Evolutionary conservation across 1,139 yeast species (phyloP).

Genomic region (Lodderomyces orthopsilosis): DNA sequence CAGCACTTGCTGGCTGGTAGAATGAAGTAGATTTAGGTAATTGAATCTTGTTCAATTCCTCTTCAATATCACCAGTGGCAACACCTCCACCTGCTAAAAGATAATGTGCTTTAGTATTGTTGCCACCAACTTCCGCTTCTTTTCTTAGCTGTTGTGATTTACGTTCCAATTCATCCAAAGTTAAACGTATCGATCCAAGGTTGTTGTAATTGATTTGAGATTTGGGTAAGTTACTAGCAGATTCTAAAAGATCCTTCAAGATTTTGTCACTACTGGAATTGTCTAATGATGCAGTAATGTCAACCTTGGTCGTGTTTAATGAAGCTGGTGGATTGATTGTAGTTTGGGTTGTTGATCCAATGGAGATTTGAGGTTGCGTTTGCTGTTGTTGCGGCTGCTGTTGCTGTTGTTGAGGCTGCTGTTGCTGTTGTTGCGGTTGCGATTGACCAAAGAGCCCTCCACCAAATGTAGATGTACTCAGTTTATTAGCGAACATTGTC

Average conservation of each 20-base stretch:
- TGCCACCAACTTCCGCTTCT: constrained; percentile 35
- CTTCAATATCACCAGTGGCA: constrained; percentile 82
- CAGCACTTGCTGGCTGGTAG: constrained; percentile 17
- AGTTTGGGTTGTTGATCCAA: constrained; percentile 10
- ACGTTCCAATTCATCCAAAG: constrained; percentile 73
- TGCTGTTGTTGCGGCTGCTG: constrained; percentile 6
- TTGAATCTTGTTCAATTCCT: constrained; percentile 49
- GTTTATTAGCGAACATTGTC: constrained; percentile 17
- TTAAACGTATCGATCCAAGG: constrained; percentile 69
- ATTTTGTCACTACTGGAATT: constrained; percentile 15
- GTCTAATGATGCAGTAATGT: constrained; percentile 11
- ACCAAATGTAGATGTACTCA: constrained; percentile 7
- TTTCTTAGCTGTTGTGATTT: constrained; percentile 63
- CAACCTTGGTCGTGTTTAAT: constrained; percentile 3
- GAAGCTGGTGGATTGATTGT: constrained; percentile 9
- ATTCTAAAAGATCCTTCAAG: constrained; percentile 65
- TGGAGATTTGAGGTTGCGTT: constrained; percentile 6
- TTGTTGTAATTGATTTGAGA: constrained; percentile 21
- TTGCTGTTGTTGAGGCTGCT: constrained; percentile 10
- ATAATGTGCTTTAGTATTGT: constrained; percentile 86
- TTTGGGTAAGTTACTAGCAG: constrained; percentile 69
- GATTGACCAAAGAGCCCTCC: constrained; percentile 15
- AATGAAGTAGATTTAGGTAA: constrained; percentile 16
- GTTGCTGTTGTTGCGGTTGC: constrained; percentile 7
- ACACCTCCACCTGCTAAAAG: constrained; percentile 87